Conservation (phyloP, 163 green algal species). For the Scenedesmus sp. region DNA sequence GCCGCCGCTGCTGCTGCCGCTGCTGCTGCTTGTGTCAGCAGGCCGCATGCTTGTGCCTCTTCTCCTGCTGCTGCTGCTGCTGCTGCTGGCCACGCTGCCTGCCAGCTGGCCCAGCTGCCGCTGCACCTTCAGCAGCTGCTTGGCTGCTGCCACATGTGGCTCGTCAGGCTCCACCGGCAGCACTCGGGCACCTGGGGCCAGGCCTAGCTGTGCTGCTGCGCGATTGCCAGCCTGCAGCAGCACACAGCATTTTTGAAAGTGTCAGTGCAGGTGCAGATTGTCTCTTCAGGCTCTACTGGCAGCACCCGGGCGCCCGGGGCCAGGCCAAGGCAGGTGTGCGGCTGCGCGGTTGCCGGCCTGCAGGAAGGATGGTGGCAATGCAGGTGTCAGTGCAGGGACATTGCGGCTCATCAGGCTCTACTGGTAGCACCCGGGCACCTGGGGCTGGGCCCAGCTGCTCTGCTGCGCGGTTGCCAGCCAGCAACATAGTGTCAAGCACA, state of each 20-base stretch:
- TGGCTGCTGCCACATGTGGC: conserved; percentile 76
- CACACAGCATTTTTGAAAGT: not conserved
- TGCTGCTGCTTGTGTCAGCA: not conserved
- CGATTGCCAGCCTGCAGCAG: conserved; percentile 60
- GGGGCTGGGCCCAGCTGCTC: conserved; percentile 15
- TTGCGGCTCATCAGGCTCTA: conserved; percentile 83
- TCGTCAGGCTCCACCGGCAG: conserved; percentile 76
- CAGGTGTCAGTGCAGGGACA: too few species aligned
- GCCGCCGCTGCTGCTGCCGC: conserved; percentile 7
- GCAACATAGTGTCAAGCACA: not conserved
- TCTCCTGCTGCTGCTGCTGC: conserved; percentile 11
- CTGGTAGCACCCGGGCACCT: conserved; percentile 36
- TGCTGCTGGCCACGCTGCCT: not conserved
- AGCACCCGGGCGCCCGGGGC: not conserved
- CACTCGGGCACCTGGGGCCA: conserved; percentile 36
- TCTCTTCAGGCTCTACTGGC: not conserved
- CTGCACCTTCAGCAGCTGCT: conserved; percentile 32
- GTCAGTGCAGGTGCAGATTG: not conserved
- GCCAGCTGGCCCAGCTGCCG: not conserved
- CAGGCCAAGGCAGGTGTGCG: not conserved
- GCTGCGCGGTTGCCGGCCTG: too few species aligned
- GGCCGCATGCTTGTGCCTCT: not conserved
- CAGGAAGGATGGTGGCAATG: too few species aligned
- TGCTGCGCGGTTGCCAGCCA: not conserved
- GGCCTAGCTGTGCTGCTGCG: conserved; percentile 45